These are phyloP conservation scores for Usnea hakonensis DNA, from an alignment of 495 filamentous ascomycete genomes.

Conservation along the genomic window DNA sequence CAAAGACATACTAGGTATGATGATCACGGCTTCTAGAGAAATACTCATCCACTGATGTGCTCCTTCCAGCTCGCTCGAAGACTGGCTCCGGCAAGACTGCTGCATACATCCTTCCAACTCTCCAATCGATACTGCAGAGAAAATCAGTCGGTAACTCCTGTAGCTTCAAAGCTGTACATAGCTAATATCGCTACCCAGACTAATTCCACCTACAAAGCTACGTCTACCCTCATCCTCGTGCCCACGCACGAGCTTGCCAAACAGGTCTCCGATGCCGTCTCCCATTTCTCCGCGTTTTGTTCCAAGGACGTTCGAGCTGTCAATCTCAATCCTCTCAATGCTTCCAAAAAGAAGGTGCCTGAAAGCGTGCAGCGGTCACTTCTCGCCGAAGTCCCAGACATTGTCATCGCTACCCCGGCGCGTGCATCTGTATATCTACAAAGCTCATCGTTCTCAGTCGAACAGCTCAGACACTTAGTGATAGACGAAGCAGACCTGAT, in stretches of 20 bases:
- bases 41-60: constrained; percentile 12
- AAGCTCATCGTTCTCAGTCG: constrained; percentile 57
- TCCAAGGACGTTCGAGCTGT: constrained; percentile 70
- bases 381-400: constrained; percentile 78
- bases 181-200: constrained; percentile 25
- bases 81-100: constrained; percentile 94
- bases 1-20: constrained; percentile 73
- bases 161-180: neutral
- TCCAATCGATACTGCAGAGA: constrained; percentile 69
- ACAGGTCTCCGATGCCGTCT: constrained; percentile 70
- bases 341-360: constrained; percentile 54
- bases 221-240: constrained; percentile 75
- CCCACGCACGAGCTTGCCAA: constrained; percentile 90
- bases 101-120: constrained; percentile 88
- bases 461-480: constrained; percentile 68
- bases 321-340: constrained; percentile 57
- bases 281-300: constrained; percentile 70
- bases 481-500: constrained; percentile 94
- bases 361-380: constrained; percentile 76
- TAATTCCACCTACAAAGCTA: constrained; percentile 39
- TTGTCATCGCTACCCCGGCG: constrained; percentile 83
- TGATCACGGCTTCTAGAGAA: neutral
- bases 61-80: constrained; percentile 61
- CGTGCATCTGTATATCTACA: constrained; percentile 65
- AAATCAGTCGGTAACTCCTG: constrained; percentile 51